Base-by-base conservation (phyloP, 495 filamentous ascomycete genomes). In the Talaromyces ruber region DNA sequence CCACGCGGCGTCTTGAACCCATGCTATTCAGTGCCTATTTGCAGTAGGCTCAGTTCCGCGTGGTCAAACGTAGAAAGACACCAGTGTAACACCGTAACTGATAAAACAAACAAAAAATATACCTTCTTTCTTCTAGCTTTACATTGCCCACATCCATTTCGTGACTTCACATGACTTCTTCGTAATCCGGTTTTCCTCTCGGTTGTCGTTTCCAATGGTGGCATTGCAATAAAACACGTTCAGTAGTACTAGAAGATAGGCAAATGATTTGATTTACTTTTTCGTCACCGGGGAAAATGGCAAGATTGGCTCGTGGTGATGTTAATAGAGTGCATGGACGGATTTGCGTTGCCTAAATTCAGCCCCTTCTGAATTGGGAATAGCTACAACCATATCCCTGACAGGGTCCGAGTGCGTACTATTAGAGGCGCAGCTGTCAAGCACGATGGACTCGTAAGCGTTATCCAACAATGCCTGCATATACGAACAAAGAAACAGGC, bases 101-200 rank as follows among this genome's bases (percentile, higher is more conserved):
- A 39, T 34, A 58, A 14, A 18, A 34, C 21, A 24, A 11, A n/a
- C n/a, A n/a, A 6, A 37, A 8, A 30, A 55, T 55, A 55, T 55
- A 58, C 56, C 56, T 58, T 58, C 32, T 58, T 58, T 18, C 30
- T 58, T 34, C 56, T 58, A 21, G 29, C 32, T 28, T 58, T 58
- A 39, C 56, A 58, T 21, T 58, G 56, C 12, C 56, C 56, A 24
- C 56, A 58, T 43, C 56, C 56, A 39, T 58, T 25, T 24, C 56
- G 56, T 58, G 56, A 58, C 32, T 58, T 58, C 18, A 58, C 32
- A 39, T 58, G 56, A 37, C 56, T 58, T 58, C 56, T 34, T 30
- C 56, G 30, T 25, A 58, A 25, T 58, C 56, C 56, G 28, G 14
- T 58, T 30, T 58, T 58, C 11, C 7, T 58, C 32, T 58, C 56